Conservation (phyloP, 2,329 filamentous ascomycete genomes). For the Colletotrichum coccodes region DNA sequence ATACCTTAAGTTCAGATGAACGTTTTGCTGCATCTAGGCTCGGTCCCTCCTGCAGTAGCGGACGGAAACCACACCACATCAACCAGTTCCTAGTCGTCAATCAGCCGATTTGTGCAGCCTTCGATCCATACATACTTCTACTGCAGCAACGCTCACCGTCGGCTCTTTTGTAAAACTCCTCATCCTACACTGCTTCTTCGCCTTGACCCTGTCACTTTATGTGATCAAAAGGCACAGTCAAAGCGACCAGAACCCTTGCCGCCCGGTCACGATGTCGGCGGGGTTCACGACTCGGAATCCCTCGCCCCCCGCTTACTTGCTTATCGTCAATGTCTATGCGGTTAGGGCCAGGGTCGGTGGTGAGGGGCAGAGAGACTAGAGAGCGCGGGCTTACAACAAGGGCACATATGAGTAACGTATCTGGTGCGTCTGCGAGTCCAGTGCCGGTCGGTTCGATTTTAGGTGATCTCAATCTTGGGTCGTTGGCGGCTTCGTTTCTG, state of each 20-base stretch:
- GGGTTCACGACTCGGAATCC: neutral
- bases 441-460: neutral
- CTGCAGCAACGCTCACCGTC: slow-evolving; percentile 1
- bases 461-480: neutral
- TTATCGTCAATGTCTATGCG: neutral
- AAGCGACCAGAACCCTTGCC: neutral
- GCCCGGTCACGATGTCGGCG: slow-evolving; percentile 3
- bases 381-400: no score
- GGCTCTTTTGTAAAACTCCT: neutral
- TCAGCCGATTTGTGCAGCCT: slow-evolving; percentile 16
- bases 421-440: neutral
- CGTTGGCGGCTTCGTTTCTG: neutral
- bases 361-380: slow-evolving; percentile 10
- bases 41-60: slow-evolving; percentile 25
- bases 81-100: neutral
- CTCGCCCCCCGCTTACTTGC: slow-evolving; percentile 6
- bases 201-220: neutral
- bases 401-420: neutral
- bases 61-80: slow-evolving; percentile 18
- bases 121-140: neutral
- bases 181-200: no score
- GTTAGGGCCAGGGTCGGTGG: neutral
- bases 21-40: slow-evolving; percentile 25
- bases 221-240: neutral
- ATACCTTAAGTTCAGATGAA: slow-evolving; percentile 23